Percentiles rank a stretch among this genome's conserved stretches.
phyloP scores from a whole-genome alignment of 352 stramenopile genomes.

The Pythium plurisporium region DNA sequence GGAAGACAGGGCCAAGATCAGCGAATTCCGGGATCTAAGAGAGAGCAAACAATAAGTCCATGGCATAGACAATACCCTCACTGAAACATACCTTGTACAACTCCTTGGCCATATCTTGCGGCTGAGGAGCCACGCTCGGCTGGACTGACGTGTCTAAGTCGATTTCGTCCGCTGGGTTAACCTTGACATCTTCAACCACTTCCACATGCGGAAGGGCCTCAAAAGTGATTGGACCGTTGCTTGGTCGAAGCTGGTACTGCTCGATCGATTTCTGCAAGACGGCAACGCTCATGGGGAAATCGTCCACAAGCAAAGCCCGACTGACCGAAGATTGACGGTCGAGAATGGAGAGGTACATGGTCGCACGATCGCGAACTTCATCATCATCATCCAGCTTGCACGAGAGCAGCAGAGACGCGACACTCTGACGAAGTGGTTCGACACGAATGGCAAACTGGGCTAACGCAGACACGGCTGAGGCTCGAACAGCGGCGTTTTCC shows the following conservation, averaged over 20 bases:
- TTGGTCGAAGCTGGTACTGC: conserved; percentile 77
- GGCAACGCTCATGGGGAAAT: conserved; percentile 71
- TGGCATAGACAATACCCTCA: not conserved
- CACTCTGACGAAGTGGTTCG: conserved; percentile 89
- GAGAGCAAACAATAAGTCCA: not conserved
- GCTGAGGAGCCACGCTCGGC: conserved; percentile 32
- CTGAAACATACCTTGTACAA: conserved; percentile 87
- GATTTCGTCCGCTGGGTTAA: conserved; percentile 28
- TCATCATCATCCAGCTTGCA: conserved; percentile 97
- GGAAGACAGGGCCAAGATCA: conserved; percentile 91
- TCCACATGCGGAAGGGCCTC: conserved; percentile 82
- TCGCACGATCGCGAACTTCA: conserved; percentile 93
- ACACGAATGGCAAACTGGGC: conserved; percentile 95
- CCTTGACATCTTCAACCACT: conserved; percentile 42
- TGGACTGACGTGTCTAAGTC: conserved; percentile 28
- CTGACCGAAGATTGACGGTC: conserved; percentile 54
- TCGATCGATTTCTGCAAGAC: conserved; percentile 85
- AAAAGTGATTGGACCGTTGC: conserved; percentile 76
- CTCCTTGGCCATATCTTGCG: conserved; percentile 84
- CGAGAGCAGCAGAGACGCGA: conserved; percentile 93
- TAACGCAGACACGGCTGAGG: conserved; percentile 95
- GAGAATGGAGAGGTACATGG: conserved; percentile 82
- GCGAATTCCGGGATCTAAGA: conserved; percentile 94
- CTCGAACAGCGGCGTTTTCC: conserved; percentile 95
- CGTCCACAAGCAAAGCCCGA: conserved; percentile 55